Evolutionary conservation across 2,329 filamentous ascomycete genomes (phyloP).

Genomic region (Nemania serpens): DNA sequence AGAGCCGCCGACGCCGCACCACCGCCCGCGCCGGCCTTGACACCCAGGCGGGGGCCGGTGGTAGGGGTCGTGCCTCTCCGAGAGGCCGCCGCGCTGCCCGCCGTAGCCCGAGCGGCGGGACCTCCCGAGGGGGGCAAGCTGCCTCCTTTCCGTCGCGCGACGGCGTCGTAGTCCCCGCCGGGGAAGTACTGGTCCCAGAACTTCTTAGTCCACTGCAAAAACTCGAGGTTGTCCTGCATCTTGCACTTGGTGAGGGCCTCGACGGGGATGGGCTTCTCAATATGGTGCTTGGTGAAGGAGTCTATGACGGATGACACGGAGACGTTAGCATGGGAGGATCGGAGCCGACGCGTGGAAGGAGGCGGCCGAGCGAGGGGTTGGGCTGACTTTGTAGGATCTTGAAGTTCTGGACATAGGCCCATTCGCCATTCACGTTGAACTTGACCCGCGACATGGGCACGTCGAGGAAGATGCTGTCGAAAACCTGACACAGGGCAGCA

Average conservation of each 20-base stretch:
- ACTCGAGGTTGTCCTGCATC: slow-evolving; percentile 99
- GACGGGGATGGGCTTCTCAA: slow-evolving; percentile 90
- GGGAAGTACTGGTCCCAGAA: slow-evolving; percentile 99
- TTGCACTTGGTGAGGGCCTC: slow-evolving; percentile 93
- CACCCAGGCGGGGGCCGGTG: slow-evolving; percentile 52
- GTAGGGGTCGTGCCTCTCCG: slow-evolving; percentile 67
- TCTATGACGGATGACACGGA: slow-evolving; percentile 53
- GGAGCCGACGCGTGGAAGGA: neutral
- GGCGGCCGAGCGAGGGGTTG: neutral
- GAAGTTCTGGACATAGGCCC: slow-evolving; percentile 97
- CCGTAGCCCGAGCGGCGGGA: slow-evolving; percentile 42
- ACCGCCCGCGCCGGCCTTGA: slow-evolving; percentile 35
- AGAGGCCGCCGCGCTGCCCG: slow-evolving; percentile 57
- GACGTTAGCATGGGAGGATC: slow-evolving; percentile 7
- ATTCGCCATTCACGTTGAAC: slow-evolving; percentile 97
- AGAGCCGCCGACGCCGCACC: slow-evolving; percentile 72
- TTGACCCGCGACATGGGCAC: slow-evolving; percentile 95
- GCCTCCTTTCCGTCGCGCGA: slow-evolving; percentile 80
- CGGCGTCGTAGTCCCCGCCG: slow-evolving; percentile 93
- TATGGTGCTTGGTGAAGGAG: slow-evolving; percentile 79
- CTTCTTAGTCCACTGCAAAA: slow-evolving; percentile 93
- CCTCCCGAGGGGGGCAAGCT: slow-evolving; percentile 60
- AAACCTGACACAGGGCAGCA: slow-evolving; percentile 94
- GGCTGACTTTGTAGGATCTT: slow-evolving; percentile 91
- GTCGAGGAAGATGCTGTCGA: slow-evolving; percentile 97